Base-by-base conservation (phyloP, 2,329 filamentous ascomycete species). In the Fusarium camptoceras region DNA sequence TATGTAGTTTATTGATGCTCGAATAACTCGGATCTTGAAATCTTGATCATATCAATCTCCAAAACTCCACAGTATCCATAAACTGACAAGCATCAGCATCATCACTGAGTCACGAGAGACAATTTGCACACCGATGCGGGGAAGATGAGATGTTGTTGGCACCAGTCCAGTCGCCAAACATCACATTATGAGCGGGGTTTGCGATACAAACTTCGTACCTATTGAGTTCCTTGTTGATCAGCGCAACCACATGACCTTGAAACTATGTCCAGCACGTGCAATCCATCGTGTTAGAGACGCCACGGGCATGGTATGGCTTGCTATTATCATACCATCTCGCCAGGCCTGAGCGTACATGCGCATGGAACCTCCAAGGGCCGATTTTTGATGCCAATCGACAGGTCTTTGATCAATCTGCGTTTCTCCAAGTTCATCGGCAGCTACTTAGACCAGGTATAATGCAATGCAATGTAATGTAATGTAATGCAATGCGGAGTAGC, bases 181-280 rank as follows among this genome's bases (percentile, higher is more conserved):
- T 20, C 22, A 44, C 25, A 41, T 27, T 39, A 37, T 34, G 31
- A 55, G 66, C 53, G 67, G 67, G 67, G 66, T 34, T 62, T 53
- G 41, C 30, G 34, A 57, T 66, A 42, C 61, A 63, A 20, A 43
- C 46, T 34, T 57, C 46, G 39, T 57, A 30, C 30, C 27, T 37
- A 24, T 50, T 24, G 22, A 50, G 22, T 37, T 61, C 55, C 57
- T 46, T 43, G 39, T 34, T 64, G 69, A 68, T 68, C 60, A 68
- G 50, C 25, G 37, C 54, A 49, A 59, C 70, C 72, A 73, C 72
- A 74, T 74, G 72, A 73, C 55, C 55, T 55, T 27, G 42, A 46
- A 46, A 42, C 68, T 51, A 71, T 74, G 70, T 66, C 46, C 30
- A 56, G 55, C 60, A 70, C 50, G 61, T 57, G 58, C 54, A 64